Evolutionary conservation across 176 grass and related monocot genomes (phyloP), one percentile per base, ranked within the genome.

Genomic region (Carex littledalei): DNA sequence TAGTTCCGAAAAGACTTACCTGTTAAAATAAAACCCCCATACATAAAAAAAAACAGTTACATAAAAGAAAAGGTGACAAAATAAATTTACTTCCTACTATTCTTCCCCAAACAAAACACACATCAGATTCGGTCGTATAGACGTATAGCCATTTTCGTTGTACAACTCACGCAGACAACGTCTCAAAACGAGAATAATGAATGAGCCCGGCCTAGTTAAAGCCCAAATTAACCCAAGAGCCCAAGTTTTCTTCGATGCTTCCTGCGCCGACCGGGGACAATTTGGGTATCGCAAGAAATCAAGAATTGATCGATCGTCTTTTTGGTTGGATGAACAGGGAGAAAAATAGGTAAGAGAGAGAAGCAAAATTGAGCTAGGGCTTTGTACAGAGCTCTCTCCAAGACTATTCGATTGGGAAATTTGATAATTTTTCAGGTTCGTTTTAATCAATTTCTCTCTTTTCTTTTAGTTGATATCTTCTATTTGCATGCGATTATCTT

Each of bases 261-360:
- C 39, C 3, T 22, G 41, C 17, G 69, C 39, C 39, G 12, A 22
- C 37, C 6, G 39, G 70, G 41, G n/a, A 47, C 18, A 50, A 50
- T 74, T 50, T 74, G 41, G 70, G 17, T 50, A 74, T 49, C 8
- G 70, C 17, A 74, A 73, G 69, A 73, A 72, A 34, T 34, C 32
- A 34, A 39, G 37, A 39, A 39, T 39, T 39, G 3, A 4, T 49
- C 22, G 67, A 73, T 49, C 69, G 18, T 11, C 16, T 37, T 18
- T 73, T 73, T 73, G 39, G 69, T 74, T 74, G 70, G 70, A 22
- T 49, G 70, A 74, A 49, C n/a, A n/a, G 70, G 41, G 41, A 74
- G 70, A 73, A 8, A 29, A 9, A 71, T 1, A 8, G 7, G 45
- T 1, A 2, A 20, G 17, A 73, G 39, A 72, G 18, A 43, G 37